Evolutionary conservation across 495 filamentous ascomycete genomes (phyloP), one percentile per base, ranked within the genome.

Genomic region (Thozetella sp.): DNA sequence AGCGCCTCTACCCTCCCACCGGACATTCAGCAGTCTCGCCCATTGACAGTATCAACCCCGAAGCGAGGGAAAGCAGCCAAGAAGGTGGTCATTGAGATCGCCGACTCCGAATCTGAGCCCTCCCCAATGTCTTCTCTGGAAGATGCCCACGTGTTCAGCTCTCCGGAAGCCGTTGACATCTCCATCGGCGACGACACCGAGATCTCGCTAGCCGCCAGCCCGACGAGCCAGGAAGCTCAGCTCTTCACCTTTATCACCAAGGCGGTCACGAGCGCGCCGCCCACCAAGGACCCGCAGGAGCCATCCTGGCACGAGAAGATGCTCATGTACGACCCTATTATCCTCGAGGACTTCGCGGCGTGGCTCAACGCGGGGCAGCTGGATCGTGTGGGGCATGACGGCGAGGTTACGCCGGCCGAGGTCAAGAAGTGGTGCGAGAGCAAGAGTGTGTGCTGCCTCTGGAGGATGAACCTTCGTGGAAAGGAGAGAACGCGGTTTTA

Each of bases 281-380:
- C 65, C 57, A 84, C 78, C 17, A 82, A 68, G 45, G 76, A 83
- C 66, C 78, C 73, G 3, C 57, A 59, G 24, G 71, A 75, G 27
- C 86, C 84, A 12, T 91, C 81, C 6, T 97, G 91, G 89, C 79
- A 96, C 55, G 89, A 97, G 76, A 94, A 93, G 71, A 97, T 99
- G 51, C 80, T 98, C 19, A 87, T 97, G 74, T 98, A 94, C 69
- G 94, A 98, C 62, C 93, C 96, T 0, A 89, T 99, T 40, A 80
- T 95, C 0, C 68, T 97, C 1, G 95, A 98, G 71, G 95, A 97
- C 57, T 75, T 99, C 10, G 81, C 93, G 3, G 76, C 72, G 1
- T 98, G 92, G 92, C 70, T 99, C 23, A 97, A 97, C 60, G 81
- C 80, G 19, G 86, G 89, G 27, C 88, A 87, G 3, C 64, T 96